Evolutionary conservation across 495 filamentous ascomycete species (phyloP), one percentile per base, ranked within the genome.

Genomic region (Penicillium maclennaniae): DNA sequence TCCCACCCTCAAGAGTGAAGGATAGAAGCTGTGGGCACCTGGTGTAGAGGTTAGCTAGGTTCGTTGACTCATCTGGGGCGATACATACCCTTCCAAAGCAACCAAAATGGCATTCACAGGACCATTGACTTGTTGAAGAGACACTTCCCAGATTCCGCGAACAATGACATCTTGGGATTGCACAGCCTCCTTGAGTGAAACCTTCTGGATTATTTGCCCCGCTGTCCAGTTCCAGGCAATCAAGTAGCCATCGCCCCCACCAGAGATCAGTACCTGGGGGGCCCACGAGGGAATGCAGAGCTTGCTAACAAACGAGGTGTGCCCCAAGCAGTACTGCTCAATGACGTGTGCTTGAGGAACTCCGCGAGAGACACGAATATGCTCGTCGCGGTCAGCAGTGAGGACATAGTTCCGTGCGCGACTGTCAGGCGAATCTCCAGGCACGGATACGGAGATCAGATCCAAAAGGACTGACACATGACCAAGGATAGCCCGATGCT

Each of bases 401-500:
- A 98, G 65, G 55, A 97, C 87, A 65, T 92, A 96, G 39, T 67
- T 74, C 46, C 82, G 72, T 4, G 65, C 64, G 19, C 49, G 44
- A n/a, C 58, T 58, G 9, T 21, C 72, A 46, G 48, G 68, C 23
- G 61, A 45, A 12, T 56, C 59, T 23, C 49, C 51, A 37, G 60
- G 55, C 36, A 71, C 48, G 19, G 69, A 65, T 5, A 79, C 82
- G 23, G 82, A 75, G 3, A 69, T 58, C 31, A 97, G 56, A 60
- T 91, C 86, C 0, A 90, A 92, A 23, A 98, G 82, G 80, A 96
- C 84, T 0, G 93, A 97, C 7, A 97, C 92, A 73, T 98, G 93
- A 14, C 93, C 93, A 0, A 97, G 83, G 20, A 97, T 73, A 1
- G 91, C 74, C 34, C 84, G 76, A 60, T 87, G 83, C 49, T 87